Evolutionary conservation across 345 rosid species (phyloP).

Genomic region (Citrus medica): DNA sequence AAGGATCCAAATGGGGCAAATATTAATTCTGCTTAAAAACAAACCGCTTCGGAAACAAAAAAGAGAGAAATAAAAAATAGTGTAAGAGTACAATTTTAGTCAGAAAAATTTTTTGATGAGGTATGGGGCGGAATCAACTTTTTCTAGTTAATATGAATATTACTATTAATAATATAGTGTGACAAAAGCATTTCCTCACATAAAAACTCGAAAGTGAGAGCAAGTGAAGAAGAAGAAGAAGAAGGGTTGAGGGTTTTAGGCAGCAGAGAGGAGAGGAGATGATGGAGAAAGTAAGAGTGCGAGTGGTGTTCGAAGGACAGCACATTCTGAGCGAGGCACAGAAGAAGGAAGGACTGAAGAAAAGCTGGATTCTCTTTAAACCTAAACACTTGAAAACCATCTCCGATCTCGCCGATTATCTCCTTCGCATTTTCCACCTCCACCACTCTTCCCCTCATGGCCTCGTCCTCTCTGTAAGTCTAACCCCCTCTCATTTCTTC

Average conservation of each 20-base stretch:
- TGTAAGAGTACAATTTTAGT: no score
- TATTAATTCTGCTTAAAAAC: no score
- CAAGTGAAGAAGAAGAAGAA: no score
- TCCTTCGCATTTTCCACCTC: slow-evolving; percentile 57
- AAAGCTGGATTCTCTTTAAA: slow-evolving; percentile 80
- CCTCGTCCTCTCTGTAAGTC: slow-evolving; percentile 62
- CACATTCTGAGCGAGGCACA: slow-evolving; percentile 48
- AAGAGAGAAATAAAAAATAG: no score
- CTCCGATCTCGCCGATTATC: slow-evolving; percentile 58
- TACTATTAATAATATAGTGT: no score
- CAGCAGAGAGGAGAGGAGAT: not conserved
- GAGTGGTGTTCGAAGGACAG: slow-evolving; percentile 52
- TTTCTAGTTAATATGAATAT: no score
- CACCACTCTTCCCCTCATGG: slow-evolving; percentile 63
- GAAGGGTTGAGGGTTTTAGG: not conserved
- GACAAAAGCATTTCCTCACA: no score
- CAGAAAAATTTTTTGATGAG: no score
- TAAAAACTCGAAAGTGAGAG: no score
- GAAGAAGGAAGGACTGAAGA: slow-evolving; percentile 54
- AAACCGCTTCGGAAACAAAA: no score
- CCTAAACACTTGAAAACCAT: slow-evolving; percentile 57
- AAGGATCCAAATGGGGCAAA: no score
- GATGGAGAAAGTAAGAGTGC: slow-evolving; percentile 48
- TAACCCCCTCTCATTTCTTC: not conserved
- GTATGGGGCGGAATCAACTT: no score